Base-by-base conservation (phyloP, 805 yeast genomes). In the Trichomonascus vanleenenianus region DNA sequence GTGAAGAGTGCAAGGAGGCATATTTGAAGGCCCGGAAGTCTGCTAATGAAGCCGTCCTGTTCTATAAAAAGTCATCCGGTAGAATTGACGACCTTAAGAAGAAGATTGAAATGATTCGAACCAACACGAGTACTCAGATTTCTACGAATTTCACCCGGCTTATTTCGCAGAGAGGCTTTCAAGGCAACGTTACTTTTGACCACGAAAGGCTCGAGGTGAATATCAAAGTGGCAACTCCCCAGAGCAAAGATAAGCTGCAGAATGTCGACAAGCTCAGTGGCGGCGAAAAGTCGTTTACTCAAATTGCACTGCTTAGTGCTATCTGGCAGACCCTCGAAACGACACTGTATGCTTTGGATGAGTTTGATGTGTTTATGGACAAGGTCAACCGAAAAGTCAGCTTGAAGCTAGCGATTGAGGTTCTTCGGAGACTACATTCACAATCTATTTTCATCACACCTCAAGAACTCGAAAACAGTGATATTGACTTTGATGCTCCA, bases 361-460 rank as follows among this genome's bases (percentile, higher is more conserved):
- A 93, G 63, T 93, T 69, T 62, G 99, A 93, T 65, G 98, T 93
- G 16, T 93, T 81, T 58, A 93, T 93, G 98, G 99, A 93, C 63
- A 86, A 87, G 41, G 85, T 87, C 14, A 88, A 89, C 60, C 74
- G 98, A 53, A 74, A 81, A 39, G 76, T 84, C 43, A 87, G 95
- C 49, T 78, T 93, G 59, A 72, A 76, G 40, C 65, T 89, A 50
- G 79, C 93, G 60, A 68, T 88, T 40, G 74, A 75, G 20, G 84
- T 86, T 52, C 74, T 89, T 27, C 65, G 79, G 6, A 72, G 73
- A 40, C 75, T 78, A 46, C 74, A 81, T 0, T 79, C 89, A 0
- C 98, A 91, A 64, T 83, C 95, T 1, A 81, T 91, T 5, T 86
- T 91, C 54, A 91, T 91, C 39, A 91, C 98, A 0, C 98, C 98